Evolutionary conservation across 768 basidiomycete genomes (phyloP).

Genomic region (Rhodotorula taiwanensis): DNA sequence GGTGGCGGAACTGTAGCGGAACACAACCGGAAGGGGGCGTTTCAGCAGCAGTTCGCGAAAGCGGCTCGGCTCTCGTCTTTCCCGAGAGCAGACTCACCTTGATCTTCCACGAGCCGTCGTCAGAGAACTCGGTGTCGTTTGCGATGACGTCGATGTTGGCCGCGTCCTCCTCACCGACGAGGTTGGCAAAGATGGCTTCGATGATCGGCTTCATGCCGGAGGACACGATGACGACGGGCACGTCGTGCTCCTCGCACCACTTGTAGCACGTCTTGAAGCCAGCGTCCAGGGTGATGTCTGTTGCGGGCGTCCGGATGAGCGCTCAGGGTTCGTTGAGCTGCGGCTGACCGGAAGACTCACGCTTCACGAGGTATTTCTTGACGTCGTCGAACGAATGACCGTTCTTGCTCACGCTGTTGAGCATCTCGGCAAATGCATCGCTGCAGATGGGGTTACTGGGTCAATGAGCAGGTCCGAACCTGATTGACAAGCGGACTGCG

Average conservation of each 20-base stretch:
- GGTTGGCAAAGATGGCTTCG: conserved; percentile 75
- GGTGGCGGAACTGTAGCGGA: conserved; percentile 16
- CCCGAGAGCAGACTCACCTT: conserved; percentile 58
- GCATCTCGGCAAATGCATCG: conserved; percentile 81
- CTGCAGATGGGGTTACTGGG: no score
- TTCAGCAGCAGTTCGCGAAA: not conserved
- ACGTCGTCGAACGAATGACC: conserved; percentile 19
- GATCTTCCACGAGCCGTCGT: conserved; percentile 61
- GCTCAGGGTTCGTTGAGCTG: no score
- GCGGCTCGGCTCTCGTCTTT: no score
- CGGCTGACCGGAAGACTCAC: not conserved
- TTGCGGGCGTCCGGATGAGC: not conserved
- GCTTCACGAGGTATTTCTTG: conserved; percentile 19
- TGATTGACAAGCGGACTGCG: not conserved
- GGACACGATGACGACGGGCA: conserved; percentile 51
- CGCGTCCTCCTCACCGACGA: conserved; percentile 68
- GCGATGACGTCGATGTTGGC: conserved; percentile 76
- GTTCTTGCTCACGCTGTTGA: conserved; percentile 57
- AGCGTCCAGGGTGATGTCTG: conserved; percentile 79
- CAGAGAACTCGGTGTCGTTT: conserved; percentile 69
- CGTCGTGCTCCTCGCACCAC: conserved; percentile 70
- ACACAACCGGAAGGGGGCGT: not conserved
- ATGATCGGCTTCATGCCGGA: conserved; percentile 58
- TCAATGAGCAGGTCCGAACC: not conserved
- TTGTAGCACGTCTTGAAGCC: conserved; percentile 82